Evolutionary conservation across 192 early-diverging fungal species (phyloP).

Genomic region (Podila epigama): DNA sequence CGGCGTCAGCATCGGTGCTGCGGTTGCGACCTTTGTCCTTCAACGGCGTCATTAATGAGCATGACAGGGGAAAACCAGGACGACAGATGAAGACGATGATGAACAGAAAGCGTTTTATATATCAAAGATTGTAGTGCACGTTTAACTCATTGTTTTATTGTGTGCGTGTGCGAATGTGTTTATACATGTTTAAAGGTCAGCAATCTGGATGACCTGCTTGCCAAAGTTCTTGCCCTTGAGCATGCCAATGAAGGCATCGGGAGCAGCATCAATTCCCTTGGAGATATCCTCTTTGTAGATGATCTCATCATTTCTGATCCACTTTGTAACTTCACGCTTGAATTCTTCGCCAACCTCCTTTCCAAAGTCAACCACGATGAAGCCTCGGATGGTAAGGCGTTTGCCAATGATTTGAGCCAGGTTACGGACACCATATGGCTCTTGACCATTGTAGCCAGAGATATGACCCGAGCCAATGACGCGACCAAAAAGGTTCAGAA

Average conservation of each 20-base stretch:
- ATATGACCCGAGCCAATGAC: conserved; percentile 83
- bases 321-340: not conserved
- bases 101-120: too few relatives aligned
- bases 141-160: too few relatives aligned
- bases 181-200: conserved; percentile 44
- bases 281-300: conserved; percentile 8
- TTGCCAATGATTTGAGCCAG: conserved; percentile 54
- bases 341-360: conserved; percentile 6
- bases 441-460: conserved; percentile 73
- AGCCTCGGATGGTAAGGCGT: conserved; percentile 59
- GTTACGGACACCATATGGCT: conserved; percentile 58
- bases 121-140: too few relatives aligned
- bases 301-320: not conserved
- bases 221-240: conserved; percentile 69
- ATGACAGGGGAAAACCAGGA: not conserved
- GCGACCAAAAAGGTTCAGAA: conserved; percentile 71
- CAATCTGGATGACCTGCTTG: conserved; percentile 60
- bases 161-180: conserved; percentile 62
- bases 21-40: not conserved
- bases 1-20: not conserved
- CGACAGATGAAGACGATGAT: not conserved
- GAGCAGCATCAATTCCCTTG: conserved; percentile 14
- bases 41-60: not conserved
- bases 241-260: conserved; percentile 60
- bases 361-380: conserved; percentile 52